Conservation (phyloP, 192 early-diverging fungal species). For the Powellomyces hirtus region DNA sequence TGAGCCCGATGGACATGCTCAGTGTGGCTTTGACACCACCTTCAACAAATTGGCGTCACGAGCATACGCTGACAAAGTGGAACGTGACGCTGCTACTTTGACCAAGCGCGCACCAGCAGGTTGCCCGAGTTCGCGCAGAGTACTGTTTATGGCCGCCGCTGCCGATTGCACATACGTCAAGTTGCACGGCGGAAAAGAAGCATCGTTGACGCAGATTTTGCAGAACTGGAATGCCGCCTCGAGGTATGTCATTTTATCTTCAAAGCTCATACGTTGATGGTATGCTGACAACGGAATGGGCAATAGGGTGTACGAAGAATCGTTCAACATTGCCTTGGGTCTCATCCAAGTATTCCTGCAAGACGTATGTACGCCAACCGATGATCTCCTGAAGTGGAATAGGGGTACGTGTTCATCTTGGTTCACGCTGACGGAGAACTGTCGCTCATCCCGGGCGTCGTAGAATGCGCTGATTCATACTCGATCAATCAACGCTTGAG, state of each 20-base stretch:
- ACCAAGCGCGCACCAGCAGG: conserved; percentile 17
- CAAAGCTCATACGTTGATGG: not conserved
- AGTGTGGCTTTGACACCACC: conserved; percentile 5
- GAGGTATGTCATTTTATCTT: conserved; percentile 36
- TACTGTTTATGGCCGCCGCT: conserved; percentile 49
- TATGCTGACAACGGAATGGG: too few relatives aligned
- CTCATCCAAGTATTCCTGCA: conserved; percentile 76
- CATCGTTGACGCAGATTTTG: conserved; percentile 63
- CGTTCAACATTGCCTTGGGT: conserved; percentile 83
- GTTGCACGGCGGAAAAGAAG: conserved; percentile 32
- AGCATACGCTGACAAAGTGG: not conserved
- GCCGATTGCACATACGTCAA: conserved; percentile 51
- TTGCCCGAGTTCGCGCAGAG: conserved; percentile 32
- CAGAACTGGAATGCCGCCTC: conserved; percentile 79
- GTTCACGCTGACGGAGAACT: not conserved
- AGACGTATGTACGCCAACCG: conserved; percentile 39
- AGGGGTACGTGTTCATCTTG: conserved; percentile 4
- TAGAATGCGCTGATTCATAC: not conserved
- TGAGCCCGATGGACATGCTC: not conserved
- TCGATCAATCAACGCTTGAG: conserved; percentile 46
- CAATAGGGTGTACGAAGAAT: conserved; percentile 72
- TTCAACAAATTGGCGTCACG: not conserved
- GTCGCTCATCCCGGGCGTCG: not conserved
- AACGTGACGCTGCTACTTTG: conserved; percentile 4
- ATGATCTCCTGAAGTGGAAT: conserved; percentile 65